A percentile compares a stretch with the other conserved stretches of the same genome.
Evolutionary conservation across 2,329 filamentous ascomycete genomes (phyloP).

Genomic region (Nemania sp.): DNA sequence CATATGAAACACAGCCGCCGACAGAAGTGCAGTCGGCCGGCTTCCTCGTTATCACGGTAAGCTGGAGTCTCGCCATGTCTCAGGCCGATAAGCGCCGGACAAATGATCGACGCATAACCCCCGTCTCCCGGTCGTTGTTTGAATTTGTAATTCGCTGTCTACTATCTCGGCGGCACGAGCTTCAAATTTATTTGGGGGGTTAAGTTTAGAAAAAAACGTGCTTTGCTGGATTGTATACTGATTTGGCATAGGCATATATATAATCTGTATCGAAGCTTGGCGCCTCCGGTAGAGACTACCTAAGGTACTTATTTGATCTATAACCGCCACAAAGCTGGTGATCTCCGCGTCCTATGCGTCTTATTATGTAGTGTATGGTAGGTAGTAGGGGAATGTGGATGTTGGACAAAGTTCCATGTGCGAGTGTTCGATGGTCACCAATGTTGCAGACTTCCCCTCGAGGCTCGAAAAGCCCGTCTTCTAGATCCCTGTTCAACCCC

Average conservation of each 20-base stretch:
- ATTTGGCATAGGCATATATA: conserved; percentile 13
- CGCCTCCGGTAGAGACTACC: conserved; percentile 20
- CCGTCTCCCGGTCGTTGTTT: neutral
- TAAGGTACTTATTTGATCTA: no score
- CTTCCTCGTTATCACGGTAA: no score
- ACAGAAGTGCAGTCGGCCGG: no score
- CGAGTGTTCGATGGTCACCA: neutral
- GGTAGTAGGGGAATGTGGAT: neutral
- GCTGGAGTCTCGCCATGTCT: no score
- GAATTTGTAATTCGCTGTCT: neutral
- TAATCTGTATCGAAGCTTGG: conserved; percentile 4
- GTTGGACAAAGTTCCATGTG: conserved; percentile 2
- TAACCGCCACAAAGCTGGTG: conserved; percentile 12
- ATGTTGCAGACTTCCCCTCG: neutral
- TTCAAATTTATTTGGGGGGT: neutral
- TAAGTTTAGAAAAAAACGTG: neutral
- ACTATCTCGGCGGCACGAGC: neutral
- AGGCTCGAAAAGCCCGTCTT: conserved; percentile 11
- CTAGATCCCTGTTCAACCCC: conserved; percentile 3
- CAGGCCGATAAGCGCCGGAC: no score
- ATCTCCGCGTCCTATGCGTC: conserved; percentile 8
- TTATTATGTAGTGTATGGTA: conserved; percentile 10
- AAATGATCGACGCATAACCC: neutral
- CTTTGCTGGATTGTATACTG: conserved; percentile 14
- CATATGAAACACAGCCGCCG: no score